Conservation (phyloP, 345 rosid species). For the Pelargonium nanum region DNA sequence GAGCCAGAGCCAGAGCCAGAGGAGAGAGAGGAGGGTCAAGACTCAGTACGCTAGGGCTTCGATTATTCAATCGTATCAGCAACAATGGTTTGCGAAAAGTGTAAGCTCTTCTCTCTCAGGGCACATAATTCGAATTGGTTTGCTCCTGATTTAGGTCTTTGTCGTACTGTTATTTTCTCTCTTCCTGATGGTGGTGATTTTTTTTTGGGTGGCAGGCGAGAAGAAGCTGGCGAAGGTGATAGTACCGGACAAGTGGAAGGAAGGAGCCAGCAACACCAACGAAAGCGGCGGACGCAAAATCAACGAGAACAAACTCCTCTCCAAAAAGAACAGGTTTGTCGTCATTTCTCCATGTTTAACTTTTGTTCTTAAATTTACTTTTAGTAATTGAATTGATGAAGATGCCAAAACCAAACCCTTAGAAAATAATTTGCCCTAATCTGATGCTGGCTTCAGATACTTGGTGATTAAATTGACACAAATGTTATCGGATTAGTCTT, state of each 20-base stretch:
- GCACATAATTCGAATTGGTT: not conserved
- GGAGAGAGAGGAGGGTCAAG: too few species aligned
- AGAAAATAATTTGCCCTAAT: not conserved
- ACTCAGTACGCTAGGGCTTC: not conserved
- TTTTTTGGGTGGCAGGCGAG: slow-evolving; percentile 41
- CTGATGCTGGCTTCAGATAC: not conserved
- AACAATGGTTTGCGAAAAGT: slow-evolving; percentile 87
- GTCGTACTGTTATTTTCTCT: not conserved
- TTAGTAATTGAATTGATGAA: not conserved
- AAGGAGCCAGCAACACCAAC: slow-evolving; percentile 86
- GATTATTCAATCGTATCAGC: not conserved
- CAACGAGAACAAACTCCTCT: slow-evolving; percentile 97
- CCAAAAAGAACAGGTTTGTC: slow-evolving; percentile 60
- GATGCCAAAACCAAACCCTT: not conserved
- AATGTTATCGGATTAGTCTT: too few species aligned
- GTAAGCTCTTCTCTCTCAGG: slow-evolving; percentile 27
- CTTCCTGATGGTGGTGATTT: not conserved
- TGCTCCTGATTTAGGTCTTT: not conserved
- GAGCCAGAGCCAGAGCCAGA: not conserved
- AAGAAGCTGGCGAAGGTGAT: slow-evolving; percentile 92
- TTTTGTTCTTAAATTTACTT: not conserved
- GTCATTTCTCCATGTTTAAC: not conserved
- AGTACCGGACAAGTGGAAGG: slow-evolving; percentile 99
- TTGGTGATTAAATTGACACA: too few species aligned
- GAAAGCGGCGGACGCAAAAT: slow-evolving; percentile 94